These are phyloP conservation scores for Trichoderma endophyticum DNA, from an alignment of 2,329 filamentous ascomycete species.

Conservation along the genomic window DNA sequence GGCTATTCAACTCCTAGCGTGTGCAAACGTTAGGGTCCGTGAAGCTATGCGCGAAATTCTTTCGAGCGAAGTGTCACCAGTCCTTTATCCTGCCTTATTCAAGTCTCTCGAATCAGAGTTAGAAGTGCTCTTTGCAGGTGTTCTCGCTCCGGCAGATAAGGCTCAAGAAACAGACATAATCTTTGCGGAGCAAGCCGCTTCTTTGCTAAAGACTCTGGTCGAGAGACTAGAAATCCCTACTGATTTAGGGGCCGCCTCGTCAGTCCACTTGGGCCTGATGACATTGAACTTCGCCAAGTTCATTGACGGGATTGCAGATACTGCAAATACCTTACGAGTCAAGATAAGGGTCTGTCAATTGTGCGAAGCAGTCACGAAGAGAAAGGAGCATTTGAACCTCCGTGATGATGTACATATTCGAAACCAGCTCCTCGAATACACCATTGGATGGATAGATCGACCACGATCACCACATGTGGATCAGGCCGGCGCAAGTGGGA, in stretches of 20 bases:
- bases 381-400: slow-evolving; percentile 66
- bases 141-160: slow-evolving; percentile 48
- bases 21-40: slow-evolving; percentile 60
- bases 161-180: slow-evolving; percentile 59
- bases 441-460: slow-evolving; percentile 66
- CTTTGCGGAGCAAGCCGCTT: slow-evolving; percentile 66
- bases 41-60: slow-evolving; percentile 66
- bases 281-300: slow-evolving; percentile 67
- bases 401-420: slow-evolving; percentile 66
- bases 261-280: slow-evolving; percentile 61
- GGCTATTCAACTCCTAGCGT: slow-evolving; percentile 63
- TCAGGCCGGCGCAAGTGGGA: slow-evolving; percentile 36
- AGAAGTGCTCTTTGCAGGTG: slow-evolving; percentile 58
- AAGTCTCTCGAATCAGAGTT: slow-evolving; percentile 63
- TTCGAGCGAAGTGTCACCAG: slow-evolving; percentile 60
- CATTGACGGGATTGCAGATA: slow-evolving; percentile 56
- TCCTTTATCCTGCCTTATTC: slow-evolving; percentile 61
- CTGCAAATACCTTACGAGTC: slow-evolving; percentile 54
- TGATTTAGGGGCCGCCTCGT: slow-evolving; percentile 59
- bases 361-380: slow-evolving; percentile 61
- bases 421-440: slow-evolving; percentile 65
- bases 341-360: slow-evolving; percentile 69
- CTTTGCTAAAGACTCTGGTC: slow-evolving; percentile 60
- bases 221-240: slow-evolving; percentile 62
- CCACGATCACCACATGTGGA: slow-evolving; percentile 52